Evolutionary conservation across 768 basidiomycete genomes (phyloP), one percentile per base, ranked within the genome.

Genomic region (Crucibulum laeve): DNA sequence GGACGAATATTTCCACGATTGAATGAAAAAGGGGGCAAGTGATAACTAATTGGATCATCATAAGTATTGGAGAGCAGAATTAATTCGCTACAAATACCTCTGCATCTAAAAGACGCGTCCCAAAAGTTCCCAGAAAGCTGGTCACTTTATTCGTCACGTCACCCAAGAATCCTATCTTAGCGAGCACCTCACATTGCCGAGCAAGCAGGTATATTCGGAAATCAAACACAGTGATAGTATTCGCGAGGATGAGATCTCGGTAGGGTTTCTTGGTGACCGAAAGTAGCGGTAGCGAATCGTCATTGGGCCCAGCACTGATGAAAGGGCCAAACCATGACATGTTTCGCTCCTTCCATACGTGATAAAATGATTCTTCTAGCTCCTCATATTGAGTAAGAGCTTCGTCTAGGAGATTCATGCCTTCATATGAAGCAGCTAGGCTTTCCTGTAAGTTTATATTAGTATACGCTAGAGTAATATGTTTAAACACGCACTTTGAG

Each of bases 1-100:
- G 0, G 93, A 91, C 14, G 88, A 91, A 63, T 91, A 97, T 25
- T 79, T 85, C 96, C 96, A 99, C 0, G 89, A 85, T 58, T 96
- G 90, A 25, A 96, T 71, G 58, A 95, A 96, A 55, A 84, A 79
- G 14, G 69, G 66, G 0, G 86, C 76, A 18, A 87, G 66, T 3
- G 68, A 72, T 25, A 54, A 58, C 78, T 83, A 46, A 37, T 40
- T 38, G 10, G 42, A 35, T 13, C n/a, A n/a, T n/a, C n/a, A 17
- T 24, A 44, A 39, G 34, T 25, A 25, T 35, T 38, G 34, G 21
- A 22, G 45, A 44, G 4, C 13, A 18, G 21, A 41, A 49, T 21
- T 28, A 13, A 43, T 21, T 18, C 18, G 3, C 47, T 67, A 38
- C 42, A 84, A 90, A 46, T 51, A 93, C 94, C 71, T 89, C 78